Base-by-base conservation (phyloP, 805 yeast genomes). In the Wickerhamiella nectarea region DNA sequence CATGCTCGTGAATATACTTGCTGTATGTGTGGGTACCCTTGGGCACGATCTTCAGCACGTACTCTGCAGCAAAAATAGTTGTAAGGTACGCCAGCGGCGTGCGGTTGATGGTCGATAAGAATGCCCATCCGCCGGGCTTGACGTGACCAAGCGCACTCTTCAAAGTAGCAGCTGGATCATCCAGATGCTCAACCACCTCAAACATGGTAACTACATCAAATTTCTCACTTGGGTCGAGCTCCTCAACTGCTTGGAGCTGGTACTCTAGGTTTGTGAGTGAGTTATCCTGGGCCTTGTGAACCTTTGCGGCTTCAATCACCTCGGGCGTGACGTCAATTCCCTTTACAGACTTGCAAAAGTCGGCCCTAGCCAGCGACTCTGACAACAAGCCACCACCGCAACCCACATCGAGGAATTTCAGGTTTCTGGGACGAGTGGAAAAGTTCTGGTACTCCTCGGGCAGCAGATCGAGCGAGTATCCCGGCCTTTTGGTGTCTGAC, bases 331-430 rank as follows among this genome's bases (percentile, higher is more conserved):
- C 68, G 61, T 91, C 99, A 36, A 89, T 73, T 2, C 94, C 99
- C 39, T 66, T 69, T 4, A 91, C 95, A 1, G 65, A 57, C 9
- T 67, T 57, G 3, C 84, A 74, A 46, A 72, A 71, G 10, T 58
- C 51, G 52, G 82, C 63, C 51, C 99, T 67, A 0, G 94, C 95
- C 56, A 91, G 61, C 0, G 89, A 78, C 58, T 91, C 99, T 4
- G 87, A 67, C 15, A 91, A 64, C 20, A 91, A 78, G 0, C 98
- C 99, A n/a, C 98, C 99, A 15, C 99, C 99, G 60, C 98, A 91
- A 1, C 99, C 99, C 43, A 91, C 76, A 57, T 91, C 99, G 45
- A 91, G 64, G 1, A 77, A 86, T 12, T 61, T 59, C 42, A 76
- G 64, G 37, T 69, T 63, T 46, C 78, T 80, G 19, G 49, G 48